These are phyloP conservation scores for Phragmites australis DNA, from an alignment of 176 grass and related monocot genomes.

Conservation along the genomic window DNA sequence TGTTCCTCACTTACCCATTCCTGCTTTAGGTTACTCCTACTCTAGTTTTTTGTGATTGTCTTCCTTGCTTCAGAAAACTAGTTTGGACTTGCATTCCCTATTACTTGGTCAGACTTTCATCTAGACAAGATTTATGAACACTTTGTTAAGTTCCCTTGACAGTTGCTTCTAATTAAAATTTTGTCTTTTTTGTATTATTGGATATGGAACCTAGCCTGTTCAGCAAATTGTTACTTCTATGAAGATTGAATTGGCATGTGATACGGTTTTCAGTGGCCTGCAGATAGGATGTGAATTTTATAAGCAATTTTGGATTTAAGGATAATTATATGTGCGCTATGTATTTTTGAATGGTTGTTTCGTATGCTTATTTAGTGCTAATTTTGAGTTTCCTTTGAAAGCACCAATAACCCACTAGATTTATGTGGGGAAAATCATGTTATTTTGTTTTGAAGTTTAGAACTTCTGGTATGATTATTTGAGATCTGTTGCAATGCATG, in stretches of 20 bases:
- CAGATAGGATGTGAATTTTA: background rate
- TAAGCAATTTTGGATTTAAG: background rate
- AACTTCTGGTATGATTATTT: background rate
- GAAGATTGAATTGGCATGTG: background rate
- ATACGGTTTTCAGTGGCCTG: background rate
- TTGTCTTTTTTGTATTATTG: background rate
- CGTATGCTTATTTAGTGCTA: background rate
- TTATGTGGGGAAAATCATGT: background rate
- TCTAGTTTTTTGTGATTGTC: background rate
- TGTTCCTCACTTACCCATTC: background rate
- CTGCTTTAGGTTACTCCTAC: background rate
- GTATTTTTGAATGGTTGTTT: background rate
- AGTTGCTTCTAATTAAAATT: background rate
- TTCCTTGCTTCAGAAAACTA: constrained; percentile 18
- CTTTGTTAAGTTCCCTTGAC: background rate
- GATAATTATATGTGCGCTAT: background rate
- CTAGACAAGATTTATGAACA: background rate
- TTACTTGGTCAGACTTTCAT: background rate
- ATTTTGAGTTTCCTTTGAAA: background rate
- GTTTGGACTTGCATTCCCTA: background rate
- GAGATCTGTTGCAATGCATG: background rate
- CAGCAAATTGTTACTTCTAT: background rate
- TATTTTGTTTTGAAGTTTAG: background rate
- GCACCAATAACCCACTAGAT: background rate
- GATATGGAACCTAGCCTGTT: background rate